These are phyloP conservation scores for Phytophthora cactorum DNA, from an alignment of 352 stramenopile genomes.

Conservation along the genomic window DNA sequence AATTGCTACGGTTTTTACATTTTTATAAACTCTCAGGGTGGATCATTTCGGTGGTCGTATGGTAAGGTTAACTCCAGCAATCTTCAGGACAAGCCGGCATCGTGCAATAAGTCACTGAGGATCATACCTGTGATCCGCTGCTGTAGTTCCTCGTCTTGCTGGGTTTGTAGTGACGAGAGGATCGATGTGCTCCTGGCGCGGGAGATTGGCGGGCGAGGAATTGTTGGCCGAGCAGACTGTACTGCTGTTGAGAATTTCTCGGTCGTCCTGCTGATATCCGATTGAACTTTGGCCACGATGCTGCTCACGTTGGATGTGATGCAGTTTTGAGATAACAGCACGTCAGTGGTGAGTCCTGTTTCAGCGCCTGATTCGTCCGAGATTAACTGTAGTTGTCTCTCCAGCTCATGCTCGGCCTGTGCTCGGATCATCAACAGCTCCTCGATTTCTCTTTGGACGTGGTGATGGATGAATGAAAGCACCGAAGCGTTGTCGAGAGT, in stretches of 20 bases:
- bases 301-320: constrained; percentile 20
- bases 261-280: constrained; percentile 21
- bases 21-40: constrained; percentile 17
- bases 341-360: constrained; percentile 9
- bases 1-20: constrained; percentile 15
- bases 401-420: constrained; percentile 30
- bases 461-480: constrained; percentile 17
- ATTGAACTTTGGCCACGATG: constrained; percentile 31
- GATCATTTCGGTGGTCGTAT: constrained; percentile 21
- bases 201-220: constrained; percentile 33
- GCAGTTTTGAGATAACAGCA: constrained; percentile 42
- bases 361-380: constrained; percentile 20
- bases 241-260: constrained; percentile 5
- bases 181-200: constrained; percentile 35
- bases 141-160: constrained; percentile 44
- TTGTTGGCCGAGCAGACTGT: not conserved
- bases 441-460: constrained; percentile 28
- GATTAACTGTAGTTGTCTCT: constrained; percentile 26
- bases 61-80: not conserved
- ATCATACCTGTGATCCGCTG: constrained; percentile 41
- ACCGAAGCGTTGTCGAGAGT: not conserved
- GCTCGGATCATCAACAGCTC: constrained; percentile 34
- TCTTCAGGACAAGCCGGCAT: constrained; percentile 11
- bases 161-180: constrained; percentile 29
- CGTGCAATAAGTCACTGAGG: constrained; percentile 40